Evolutionary conservation across 2,329 filamentous ascomycete species (phyloP).

Genomic region (Colletotrichum sp.): DNA sequence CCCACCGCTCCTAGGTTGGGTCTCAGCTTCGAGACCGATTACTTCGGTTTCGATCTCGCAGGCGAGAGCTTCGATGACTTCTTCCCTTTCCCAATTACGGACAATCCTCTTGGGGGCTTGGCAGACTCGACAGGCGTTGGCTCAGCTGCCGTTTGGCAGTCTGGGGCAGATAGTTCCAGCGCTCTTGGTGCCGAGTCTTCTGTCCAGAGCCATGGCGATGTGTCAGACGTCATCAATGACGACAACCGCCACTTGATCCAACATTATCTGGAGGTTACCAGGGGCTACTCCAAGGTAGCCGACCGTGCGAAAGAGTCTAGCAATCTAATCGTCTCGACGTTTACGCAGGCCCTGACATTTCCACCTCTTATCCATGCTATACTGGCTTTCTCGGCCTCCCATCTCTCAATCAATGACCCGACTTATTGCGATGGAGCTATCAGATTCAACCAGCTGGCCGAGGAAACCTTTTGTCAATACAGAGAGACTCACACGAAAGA

Average conservation of each 20-base stretch:
- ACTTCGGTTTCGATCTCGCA: not conserved
- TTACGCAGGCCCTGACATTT: not conserved
- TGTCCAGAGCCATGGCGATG: not conserved
- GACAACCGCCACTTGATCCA: not conserved
- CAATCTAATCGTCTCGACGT: not conserved
- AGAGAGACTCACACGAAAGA: not conserved
- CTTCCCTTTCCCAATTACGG: not conserved
- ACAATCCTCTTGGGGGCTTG: fast-evolving
- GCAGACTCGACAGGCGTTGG: fast-evolving
- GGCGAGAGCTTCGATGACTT: not conserved
- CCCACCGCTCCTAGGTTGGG: fast-evolving
- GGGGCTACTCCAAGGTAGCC: not conserved
- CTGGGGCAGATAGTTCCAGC: fast-evolving
- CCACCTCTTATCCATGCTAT: not conserved
- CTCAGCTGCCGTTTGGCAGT: not conserved
- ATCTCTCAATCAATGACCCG: not conserved
- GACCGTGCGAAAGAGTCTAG: not conserved
- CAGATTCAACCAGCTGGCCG: not conserved
- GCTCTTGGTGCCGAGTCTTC: not conserved
- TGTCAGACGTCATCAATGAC: not conserved
- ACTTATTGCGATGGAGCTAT: not conserved
- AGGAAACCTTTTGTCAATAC: not conserved
- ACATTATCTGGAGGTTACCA: not conserved
- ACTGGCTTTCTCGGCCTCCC: not conserved
- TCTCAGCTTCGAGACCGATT: not conserved